phyloP scores from a whole-genome alignment of 139 green algal genomes.

The Pseudopediastrum boryanum region DNA sequence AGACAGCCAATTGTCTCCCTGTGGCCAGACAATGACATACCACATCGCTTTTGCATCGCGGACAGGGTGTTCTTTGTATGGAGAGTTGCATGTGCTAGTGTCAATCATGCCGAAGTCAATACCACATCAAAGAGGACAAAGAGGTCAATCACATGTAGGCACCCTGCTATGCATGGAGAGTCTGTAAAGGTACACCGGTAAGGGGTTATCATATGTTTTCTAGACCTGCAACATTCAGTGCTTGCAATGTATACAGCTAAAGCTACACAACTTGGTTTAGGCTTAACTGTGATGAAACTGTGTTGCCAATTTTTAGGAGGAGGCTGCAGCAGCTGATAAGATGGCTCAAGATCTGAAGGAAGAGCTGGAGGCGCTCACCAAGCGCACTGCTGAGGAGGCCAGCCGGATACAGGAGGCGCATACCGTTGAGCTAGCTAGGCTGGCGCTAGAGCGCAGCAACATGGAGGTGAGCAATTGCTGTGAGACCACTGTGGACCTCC shows the following conservation, averaged over 20 bases:
- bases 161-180: too few relatives aligned
- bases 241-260: conserved; percentile 18
- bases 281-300: neutral
- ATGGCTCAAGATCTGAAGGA: conserved; percentile 37
- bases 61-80: too few relatives aligned
- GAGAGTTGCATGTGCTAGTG: too few relatives aligned
- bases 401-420: conserved; percentile 37
- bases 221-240: too few relatives aligned
- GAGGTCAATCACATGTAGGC: neutral
- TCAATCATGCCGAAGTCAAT: too few relatives aligned
- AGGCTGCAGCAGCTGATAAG: conserved; percentile 33
- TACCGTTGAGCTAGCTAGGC: conserved; percentile 42
- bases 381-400: conserved; percentile 20
- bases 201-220: too few relatives aligned
- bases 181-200: too few relatives aligned
- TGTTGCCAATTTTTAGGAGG: conserved; percentile 18
- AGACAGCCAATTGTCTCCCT: too few relatives aligned
- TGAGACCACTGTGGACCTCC: too few relatives aligned
- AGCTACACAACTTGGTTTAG: neutral
- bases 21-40: too few relatives aligned
- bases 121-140: too few relatives aligned
- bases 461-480: conserved; percentile 43
- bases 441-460: conserved; percentile 38
- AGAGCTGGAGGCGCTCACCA: neutral
- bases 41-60: too few relatives aligned